Evolutionary conservation across 106 monocot genomes (phyloP).

Genomic region (Acorus calamus): DNA sequence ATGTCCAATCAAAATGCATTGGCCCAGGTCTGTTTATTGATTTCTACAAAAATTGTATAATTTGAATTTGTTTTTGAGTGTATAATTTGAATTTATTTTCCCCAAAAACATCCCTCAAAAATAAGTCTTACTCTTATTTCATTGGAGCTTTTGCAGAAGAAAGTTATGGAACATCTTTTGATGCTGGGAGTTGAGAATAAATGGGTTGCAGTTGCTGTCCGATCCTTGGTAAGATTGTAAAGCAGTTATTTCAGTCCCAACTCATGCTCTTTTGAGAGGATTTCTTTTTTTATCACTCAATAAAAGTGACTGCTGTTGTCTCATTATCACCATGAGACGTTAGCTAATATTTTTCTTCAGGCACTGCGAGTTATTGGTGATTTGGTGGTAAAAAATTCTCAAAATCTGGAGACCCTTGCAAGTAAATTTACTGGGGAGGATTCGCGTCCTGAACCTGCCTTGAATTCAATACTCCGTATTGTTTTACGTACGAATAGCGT

Average conservation of each 20-base stretch:
- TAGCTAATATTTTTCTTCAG: constrained; percentile 18
- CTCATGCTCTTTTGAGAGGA: too few species aligned
- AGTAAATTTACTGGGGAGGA: constrained; percentile 87
- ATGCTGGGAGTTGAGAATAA: constrained; percentile 91
- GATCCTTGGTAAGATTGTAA: constrained; percentile 59
- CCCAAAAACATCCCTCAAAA: too few species aligned
- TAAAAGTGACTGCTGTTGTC: too few species aligned
- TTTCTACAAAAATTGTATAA: not conserved
- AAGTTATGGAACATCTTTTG: constrained; percentile 81
- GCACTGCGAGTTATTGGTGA: constrained; percentile 86
- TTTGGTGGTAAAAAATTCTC: constrained; percentile 68
- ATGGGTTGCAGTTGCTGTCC: constrained; percentile 86
- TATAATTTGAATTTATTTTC: too few species aligned
- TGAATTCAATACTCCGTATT: constrained; percentile 82
- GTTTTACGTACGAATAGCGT: constrained; percentile 49
- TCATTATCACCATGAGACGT: too few species aligned
- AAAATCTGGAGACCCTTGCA: constrained; percentile 54
- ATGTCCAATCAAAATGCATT: constrained; percentile 71
- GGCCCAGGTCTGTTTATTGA: constrained; percentile 58
- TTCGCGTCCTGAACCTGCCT: constrained; percentile 69
- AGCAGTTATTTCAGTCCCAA: not conserved
- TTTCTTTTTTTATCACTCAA: too few species aligned
- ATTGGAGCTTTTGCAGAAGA: constrained; percentile 43
- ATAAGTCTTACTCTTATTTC: not conserved
- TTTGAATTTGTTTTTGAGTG: too few species aligned